Percentiles rank a stretch among this genome's conserved stretches.
Evolutionary conservation across 345 rosid species (phyloP).

Genomic region (Pistacia vera): DNA sequence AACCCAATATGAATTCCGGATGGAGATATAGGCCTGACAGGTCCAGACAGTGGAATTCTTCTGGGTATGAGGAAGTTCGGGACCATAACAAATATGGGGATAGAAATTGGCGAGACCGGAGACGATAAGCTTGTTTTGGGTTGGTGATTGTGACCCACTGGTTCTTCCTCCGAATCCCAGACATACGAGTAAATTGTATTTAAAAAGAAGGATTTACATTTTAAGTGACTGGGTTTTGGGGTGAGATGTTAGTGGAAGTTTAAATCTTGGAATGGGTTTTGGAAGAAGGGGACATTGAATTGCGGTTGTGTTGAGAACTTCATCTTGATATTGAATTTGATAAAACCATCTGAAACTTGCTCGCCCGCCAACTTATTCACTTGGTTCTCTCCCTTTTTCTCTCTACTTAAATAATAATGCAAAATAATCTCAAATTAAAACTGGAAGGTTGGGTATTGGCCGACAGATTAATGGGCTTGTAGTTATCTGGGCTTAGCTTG

Average conservation of each 20-base stretch:
- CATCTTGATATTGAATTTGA: conserved; percentile 23
- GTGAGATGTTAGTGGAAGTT: conserved; percentile 1
- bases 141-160: neutral
- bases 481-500: no score
- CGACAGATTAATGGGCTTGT: no score
- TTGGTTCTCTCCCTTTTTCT: no score
- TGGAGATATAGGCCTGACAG: conserved; percentile 36
- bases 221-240: no score
- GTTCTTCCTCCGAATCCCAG: neutral
- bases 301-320: conserved; percentile 4
- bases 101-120: conserved; percentile 59
- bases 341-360: neutral
- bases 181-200: neutral
- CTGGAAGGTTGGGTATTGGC: neutral
- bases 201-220: neutral
- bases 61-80: conserved; percentile 47
- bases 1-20: conserved; percentile 28
- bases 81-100: conserved; percentile 48
- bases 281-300: conserved; percentile 10
- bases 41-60: conserved; percentile 48
- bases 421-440: neutral
- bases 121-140: conserved; percentile 2
- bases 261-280: neutral
- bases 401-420: neutral
- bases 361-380: neutral